Evolutionary conservation across 495 filamentous ascomycete species (phyloP).

Genomic region (Viridothelium virens): DNA sequence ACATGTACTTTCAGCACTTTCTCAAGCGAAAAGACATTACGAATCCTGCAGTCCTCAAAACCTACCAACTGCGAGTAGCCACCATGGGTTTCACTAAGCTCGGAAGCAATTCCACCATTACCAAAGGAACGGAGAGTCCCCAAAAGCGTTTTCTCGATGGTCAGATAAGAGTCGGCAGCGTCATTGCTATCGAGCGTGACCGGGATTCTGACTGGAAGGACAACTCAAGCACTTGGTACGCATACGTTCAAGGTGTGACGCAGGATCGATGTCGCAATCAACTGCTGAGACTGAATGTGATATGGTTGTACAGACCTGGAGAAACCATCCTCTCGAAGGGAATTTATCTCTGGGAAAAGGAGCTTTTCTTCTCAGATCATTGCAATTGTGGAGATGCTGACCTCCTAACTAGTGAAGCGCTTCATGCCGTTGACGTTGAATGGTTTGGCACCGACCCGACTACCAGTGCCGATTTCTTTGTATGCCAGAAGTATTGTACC

Average conservation of each 20-base stretch:
- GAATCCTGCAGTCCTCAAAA: neutral
- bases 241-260: slow-evolving; percentile 51
- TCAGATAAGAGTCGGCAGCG: slow-evolving; percentile 41
- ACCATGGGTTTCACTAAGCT: slow-evolving; percentile 15
- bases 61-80: slow-evolving; percentile 14
- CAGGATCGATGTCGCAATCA: slow-evolving; percentile 31
- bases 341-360: slow-evolving; percentile 59
- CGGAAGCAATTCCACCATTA: neutral
- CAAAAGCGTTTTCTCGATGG: neutral
- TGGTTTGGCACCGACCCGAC: slow-evolving; percentile 45
- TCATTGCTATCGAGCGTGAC: slow-evolving; percentile 44
- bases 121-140: neutral
- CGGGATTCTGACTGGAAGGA: slow-evolving; percentile 50
- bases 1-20: slow-evolving; percentile 51
- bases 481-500: slow-evolving; percentile 58
- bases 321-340: slow-evolving; percentile 59
- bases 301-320: slow-evolving; percentile 63
- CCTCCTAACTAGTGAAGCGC: slow-evolving; percentile 40
- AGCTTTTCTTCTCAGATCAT: slow-evolving; percentile 69
- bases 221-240: slow-evolving; percentile 49
- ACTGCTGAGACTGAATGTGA: slow-evolving; percentile 45
- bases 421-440: slow-evolving; percentile 46
- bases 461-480: slow-evolving; percentile 46
- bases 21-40: slow-evolving; percentile 23
- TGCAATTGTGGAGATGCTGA: slow-evolving; percentile 54